Percentiles rank a stretch among this genome's conserved stretches.
These are phyloP conservation scores for Lipomyces kockii DNA, from an alignment of 805 yeast species.

Conservation along the genomic window DNA sequence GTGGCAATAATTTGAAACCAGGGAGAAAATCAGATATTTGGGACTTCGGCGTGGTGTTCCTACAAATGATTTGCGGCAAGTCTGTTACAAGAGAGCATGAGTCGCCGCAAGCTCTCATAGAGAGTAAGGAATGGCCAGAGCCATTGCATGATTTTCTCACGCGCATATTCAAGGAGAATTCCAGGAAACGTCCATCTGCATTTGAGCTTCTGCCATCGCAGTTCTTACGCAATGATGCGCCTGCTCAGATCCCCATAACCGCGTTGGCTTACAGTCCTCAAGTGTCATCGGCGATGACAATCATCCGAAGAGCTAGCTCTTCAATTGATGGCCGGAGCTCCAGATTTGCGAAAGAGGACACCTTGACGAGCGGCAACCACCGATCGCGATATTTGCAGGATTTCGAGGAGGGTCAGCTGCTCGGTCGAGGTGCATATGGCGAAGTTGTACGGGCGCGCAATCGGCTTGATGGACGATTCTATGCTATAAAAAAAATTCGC, in stretches of 20 bases:
- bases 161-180: slow-evolving; percentile 65
- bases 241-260: slow-evolving; percentile 7
- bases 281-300: slow-evolving; percentile 3
- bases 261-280: slow-evolving; percentile 16
- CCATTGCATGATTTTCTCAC: slow-evolving; percentile 68
- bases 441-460: slow-evolving; percentile 98
- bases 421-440: slow-evolving; percentile 97
- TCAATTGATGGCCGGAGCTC: slow-evolving; percentile 32
- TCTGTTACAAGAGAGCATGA: slow-evolving; percentile 59
- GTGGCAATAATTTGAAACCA: slow-evolving; percentile 51
- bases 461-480: slow-evolving; percentile 89
- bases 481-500: slow-evolving; percentile 89
- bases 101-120: slow-evolving; percentile 68
- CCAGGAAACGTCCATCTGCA: slow-evolving; percentile 78
- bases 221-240: slow-evolving; percentile 65
- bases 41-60: slow-evolving; percentile 83
- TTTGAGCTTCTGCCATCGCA: slow-evolving; percentile 82
- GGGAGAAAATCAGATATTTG: slow-evolving; percentile 89
- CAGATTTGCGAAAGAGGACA: slow-evolving; percentile 15
- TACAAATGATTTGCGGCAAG: slow-evolving; percentile 66
- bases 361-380: neutral
- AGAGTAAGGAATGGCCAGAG: slow-evolving; percentile 53
- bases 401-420: slow-evolving; percentile 88
- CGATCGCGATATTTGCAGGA: slow-evolving; percentile 84
- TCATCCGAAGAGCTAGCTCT: slow-evolving; percentile 15